Evolutionary conservation across 2,329 filamentous ascomycete species (phyloP), one percentile per base, ranked within the genome.

Genomic region (Cordyceps militaris): DNA sequence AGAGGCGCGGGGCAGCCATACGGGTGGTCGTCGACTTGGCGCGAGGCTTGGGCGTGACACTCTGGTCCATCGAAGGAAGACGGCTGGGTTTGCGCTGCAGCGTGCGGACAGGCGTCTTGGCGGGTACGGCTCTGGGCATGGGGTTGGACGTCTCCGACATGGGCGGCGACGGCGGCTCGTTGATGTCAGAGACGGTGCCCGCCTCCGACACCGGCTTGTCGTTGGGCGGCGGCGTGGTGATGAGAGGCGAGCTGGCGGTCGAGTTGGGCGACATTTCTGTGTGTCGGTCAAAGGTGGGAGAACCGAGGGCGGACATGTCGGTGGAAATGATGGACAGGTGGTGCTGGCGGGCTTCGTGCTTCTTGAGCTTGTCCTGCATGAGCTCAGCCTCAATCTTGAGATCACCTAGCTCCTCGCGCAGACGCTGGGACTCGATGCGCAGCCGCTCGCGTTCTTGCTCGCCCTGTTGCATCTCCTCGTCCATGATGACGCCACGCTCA

Each of bases 341-440:
- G 38, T 53, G 50, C 26, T 53, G 50, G 50, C 83, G 79, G 26
- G 69, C 66, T 62, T 83, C 80, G 46, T 83, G 77, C 71, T 92
- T 88, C 69, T 89, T 89, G 68, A 97, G 79, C 79, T 97, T 97
- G 78, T 96, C 91, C 67, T 94, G 88, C 66, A 93, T 83, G 66
- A 99, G 94, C 68, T 97, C 94, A 60, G 88, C 87, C 74, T 99
- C 94, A 61, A 99, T 91, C 77, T 91, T 95, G 64, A 97, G 80
- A 70, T 99, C 94, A 6, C 89, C 88, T 13, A 97, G 79, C 71
- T 99, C 94, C 67, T 97, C 92, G 40, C 91, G 86, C 61, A 97
- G 76, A 51, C 93, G 83, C 73, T 99, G 94, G 10, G 88, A 84
- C 66, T 97, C 92, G 65, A 99, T 97, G 52, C 94, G 85, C 61